Conservation (phyloP, 768 basidiomycete genomes). For the Pleurotus sapidus region DNA sequence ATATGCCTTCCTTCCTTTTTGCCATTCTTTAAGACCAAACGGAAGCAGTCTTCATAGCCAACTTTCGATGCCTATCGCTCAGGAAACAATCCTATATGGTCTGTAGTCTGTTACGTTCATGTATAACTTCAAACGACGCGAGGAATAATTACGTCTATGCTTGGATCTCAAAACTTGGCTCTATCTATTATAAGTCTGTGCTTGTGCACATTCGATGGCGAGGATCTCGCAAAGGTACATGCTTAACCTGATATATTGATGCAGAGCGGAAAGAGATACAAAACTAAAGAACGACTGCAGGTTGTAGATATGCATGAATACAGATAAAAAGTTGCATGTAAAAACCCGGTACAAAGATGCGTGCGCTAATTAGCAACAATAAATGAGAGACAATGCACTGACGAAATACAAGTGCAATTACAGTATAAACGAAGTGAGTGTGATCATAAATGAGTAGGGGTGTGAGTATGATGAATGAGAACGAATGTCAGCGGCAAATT, state of each 20-base stretch:
- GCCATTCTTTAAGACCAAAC: constrained; percentile 8
- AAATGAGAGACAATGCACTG: too few species aligned
- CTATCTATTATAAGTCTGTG: too few species aligned
- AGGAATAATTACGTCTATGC: constrained; percentile 13
- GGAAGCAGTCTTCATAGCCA: constrained; percentile 4
- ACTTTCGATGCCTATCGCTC: background rate
- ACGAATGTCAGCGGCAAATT: too few species aligned
- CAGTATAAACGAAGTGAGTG: background rate
- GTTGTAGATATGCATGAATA: too few species aligned
- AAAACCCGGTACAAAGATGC: too few species aligned
- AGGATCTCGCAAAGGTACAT: background rate
- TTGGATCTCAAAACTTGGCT: background rate
- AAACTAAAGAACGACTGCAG: background rate
- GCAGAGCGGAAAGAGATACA: background rate
- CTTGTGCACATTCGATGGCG: background rate
- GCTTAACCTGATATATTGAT: background rate
- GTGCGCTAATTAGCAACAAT: too few species aligned
- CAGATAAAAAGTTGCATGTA: too few species aligned
- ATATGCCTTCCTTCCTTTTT: constrained; percentile 19
- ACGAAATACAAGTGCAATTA: background rate
- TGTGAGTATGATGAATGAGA: too few species aligned
- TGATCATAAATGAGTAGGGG: too few species aligned
- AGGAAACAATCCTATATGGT: background rate
- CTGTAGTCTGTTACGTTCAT: constrained; percentile 9
- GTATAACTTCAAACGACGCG: constrained; percentile 9